These are phyloP conservation scores for Ophiocordyceps sinensis DNA, from an alignment of 2,329 filamentous ascomycete species.

Conservation along the genomic window DNA sequence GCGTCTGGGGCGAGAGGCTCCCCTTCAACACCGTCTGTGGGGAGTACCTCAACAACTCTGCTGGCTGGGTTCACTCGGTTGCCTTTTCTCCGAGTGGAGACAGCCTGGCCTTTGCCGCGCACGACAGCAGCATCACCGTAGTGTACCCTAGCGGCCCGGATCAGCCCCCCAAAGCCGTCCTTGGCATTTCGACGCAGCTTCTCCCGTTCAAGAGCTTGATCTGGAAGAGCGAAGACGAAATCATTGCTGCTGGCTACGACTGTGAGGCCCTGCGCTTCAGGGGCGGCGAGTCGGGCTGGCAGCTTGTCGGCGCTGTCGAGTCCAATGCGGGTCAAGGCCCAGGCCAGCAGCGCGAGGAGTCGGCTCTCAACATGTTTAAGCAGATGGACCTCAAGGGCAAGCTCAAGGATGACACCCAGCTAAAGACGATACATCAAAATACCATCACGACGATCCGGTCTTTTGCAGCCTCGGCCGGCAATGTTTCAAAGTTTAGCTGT, in stretches of 20 bases:
- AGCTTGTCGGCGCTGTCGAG: slow-evolving; percentile 69
- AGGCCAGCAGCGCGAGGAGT: slow-evolving; percentile 64
- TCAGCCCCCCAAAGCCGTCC: slow-evolving; percentile 76
- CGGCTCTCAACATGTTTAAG: slow-evolving; percentile 92
- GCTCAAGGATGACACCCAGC: slow-evolving; percentile 76
- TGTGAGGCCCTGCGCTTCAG: slow-evolving; percentile 82
- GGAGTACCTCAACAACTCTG: slow-evolving; percentile 89
- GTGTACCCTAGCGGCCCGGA: slow-evolving; percentile 90
- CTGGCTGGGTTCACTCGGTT: slow-evolving; percentile 90
- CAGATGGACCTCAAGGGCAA: slow-evolving; percentile 99
- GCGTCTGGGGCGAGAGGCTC: slow-evolving; percentile 84
- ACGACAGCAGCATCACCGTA: slow-evolving; percentile 92
- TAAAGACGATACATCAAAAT: slow-evolving; percentile 95
- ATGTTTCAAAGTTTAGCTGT: slow-evolving; percentile 75
- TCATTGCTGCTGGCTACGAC: slow-evolving; percentile 87
- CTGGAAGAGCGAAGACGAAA: slow-evolving; percentile 85
- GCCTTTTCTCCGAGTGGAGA: slow-evolving; percentile 87
- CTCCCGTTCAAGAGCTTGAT: slow-evolving; percentile 86
- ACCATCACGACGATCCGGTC: slow-evolving; percentile 75
- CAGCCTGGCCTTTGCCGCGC: slow-evolving; percentile 83
- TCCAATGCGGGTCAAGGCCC: slow-evolving; percentile 48
- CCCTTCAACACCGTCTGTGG: slow-evolving; percentile 98
- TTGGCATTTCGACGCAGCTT: slow-evolving; percentile 79
- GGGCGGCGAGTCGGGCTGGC: slow-evolving; percentile 69
- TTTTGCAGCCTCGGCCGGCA: slow-evolving; percentile 51